phyloP scores from a whole-genome alignment of 106 monocot species.

The Allium cepa region DNA sequence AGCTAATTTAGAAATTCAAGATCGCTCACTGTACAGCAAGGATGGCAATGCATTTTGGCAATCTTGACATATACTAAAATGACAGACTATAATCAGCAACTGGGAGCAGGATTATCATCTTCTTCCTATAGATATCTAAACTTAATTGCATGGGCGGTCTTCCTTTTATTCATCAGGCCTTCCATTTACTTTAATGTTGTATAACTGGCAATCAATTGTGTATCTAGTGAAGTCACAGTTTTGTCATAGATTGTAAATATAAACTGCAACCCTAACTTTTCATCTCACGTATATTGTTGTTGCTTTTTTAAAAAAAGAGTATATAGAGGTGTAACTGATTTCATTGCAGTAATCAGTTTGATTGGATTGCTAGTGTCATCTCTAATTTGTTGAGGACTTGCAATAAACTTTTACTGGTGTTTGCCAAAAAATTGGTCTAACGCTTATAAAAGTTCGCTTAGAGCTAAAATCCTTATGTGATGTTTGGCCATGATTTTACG shows the following conservation, averaged over 20 bases:
- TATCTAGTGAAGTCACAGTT: constrained; percentile 6
- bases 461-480: no score
- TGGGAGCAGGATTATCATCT: constrained; percentile 3
- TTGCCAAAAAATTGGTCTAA: no score
- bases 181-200: constrained; percentile 9
- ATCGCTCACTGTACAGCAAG: constrained; percentile 88
- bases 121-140: background rate
- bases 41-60: constrained; percentile 88
- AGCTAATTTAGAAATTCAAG: constrained; percentile 97
- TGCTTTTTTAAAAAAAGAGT: no score
- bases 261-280: background rate
- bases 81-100: constrained; percentile 3
- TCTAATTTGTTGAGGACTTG: no score
- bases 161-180: constrained; percentile 1
- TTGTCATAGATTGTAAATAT: constrained; percentile 13
- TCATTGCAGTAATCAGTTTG: no score
- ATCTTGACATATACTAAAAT: constrained; percentile 28
- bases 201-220: background rate
- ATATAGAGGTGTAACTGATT: no score
- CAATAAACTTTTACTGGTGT: no score
- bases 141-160: background rate
- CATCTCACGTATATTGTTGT: no score
- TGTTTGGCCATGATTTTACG: no score
- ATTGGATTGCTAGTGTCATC: no score
- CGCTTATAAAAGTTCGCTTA: no score